Percentiles rank a stretch among this genome's conserved stretches.
These are phyloP conservation scores for Teratosphaeriaceae sp. DNA, from an alignment of 2,329 filamentous ascomycete species.

Conservation along the genomic window DNA sequence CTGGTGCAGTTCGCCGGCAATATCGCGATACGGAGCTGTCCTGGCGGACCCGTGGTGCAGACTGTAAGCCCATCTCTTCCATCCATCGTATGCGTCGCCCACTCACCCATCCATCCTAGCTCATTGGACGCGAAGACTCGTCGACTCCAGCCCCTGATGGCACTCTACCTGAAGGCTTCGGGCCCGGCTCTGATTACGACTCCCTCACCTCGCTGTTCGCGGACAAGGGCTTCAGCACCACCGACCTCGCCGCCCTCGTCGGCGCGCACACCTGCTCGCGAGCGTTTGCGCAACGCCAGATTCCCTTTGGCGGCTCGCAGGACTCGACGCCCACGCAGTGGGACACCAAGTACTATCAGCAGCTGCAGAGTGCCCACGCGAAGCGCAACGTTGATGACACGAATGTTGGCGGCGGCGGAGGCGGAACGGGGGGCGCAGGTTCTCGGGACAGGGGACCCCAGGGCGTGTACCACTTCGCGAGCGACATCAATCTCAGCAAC, in stretches of 20 bases:
- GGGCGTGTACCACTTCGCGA: slow-evolving; percentile 24
- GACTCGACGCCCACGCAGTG: not conserved
- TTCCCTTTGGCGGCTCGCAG: slow-evolving; percentile 10
- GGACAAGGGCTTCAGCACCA: slow-evolving; percentile 45
- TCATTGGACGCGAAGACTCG: slow-evolving; percentile 44
- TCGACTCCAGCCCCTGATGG: slow-evolving; percentile 35
- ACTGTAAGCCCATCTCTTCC: not conserved
- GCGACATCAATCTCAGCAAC: slow-evolving; percentile 24
- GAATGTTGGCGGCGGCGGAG: not conserved
- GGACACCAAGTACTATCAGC: slow-evolving; percentile 17
- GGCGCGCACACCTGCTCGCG: slow-evolving; percentile 48
- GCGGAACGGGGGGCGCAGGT: not conserved
- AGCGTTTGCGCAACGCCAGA: slow-evolving; percentile 34
- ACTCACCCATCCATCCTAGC: slow-evolving; percentile 21
- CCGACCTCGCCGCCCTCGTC: slow-evolving; percentile 48
- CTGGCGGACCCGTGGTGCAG: slow-evolving; percentile 25
- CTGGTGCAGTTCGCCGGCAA: slow-evolving; percentile 45
- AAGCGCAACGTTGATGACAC: slow-evolving; percentile 13
- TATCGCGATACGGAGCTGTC: slow-evolving; percentile 47
- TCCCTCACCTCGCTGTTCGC: slow-evolving; percentile 42
- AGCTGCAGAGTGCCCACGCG: slow-evolving; percentile 28
- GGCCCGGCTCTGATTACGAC: slow-evolving; percentile 30
- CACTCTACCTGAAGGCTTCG: slow-evolving; percentile 40
- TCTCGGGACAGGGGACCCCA: slow-evolving; percentile 6
- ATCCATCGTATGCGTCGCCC: not conserved